Evolutionary conservation across 345 rosid genomes (phyloP).

Genomic region (Gossypium stocksii): DNA sequence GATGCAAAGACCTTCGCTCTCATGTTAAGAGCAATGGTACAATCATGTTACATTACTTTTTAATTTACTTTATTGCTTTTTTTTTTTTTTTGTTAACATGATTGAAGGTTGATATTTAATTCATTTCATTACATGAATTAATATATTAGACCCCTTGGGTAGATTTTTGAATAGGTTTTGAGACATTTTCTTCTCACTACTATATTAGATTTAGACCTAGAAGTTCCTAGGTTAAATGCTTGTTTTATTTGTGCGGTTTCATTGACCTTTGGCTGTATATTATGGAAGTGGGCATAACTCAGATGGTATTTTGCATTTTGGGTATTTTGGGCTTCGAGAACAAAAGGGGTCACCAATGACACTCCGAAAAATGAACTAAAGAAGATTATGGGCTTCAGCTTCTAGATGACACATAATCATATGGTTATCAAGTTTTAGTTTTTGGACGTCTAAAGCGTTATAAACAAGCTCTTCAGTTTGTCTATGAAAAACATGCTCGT

Average conservation of each 20-base stretch:
- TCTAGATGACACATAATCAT: not conserved
- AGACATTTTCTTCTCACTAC: not conserved
- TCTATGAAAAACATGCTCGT: not conserved
- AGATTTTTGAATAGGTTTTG: not conserved
- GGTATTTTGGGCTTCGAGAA: not conserved
- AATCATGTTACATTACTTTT: slow-evolving; percentile 7
- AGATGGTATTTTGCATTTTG: not conserved
- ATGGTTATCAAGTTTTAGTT: not conserved
- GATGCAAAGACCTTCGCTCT: slow-evolving; percentile 88
- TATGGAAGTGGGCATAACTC: not conserved
- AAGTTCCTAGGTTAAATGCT: not conserved
- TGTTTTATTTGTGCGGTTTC: not conserved
- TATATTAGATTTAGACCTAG: not conserved
- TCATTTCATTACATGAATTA: not conserved
- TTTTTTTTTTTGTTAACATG: not conserved
- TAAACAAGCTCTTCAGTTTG: not conserved
- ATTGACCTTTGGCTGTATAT: not conserved
- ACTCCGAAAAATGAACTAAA: not conserved
- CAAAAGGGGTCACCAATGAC: not conserved
- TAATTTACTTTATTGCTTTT: not conserved
- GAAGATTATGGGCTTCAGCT: not conserved
- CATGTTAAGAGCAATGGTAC: slow-evolving; percentile 83
- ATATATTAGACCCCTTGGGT: not conserved
- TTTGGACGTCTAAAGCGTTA: not conserved
- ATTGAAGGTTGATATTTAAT: not conserved